Evolutionary conservation across 257 asterid species (phyloP).

Genomic region (Parsonsia alboflavescens): DNA sequence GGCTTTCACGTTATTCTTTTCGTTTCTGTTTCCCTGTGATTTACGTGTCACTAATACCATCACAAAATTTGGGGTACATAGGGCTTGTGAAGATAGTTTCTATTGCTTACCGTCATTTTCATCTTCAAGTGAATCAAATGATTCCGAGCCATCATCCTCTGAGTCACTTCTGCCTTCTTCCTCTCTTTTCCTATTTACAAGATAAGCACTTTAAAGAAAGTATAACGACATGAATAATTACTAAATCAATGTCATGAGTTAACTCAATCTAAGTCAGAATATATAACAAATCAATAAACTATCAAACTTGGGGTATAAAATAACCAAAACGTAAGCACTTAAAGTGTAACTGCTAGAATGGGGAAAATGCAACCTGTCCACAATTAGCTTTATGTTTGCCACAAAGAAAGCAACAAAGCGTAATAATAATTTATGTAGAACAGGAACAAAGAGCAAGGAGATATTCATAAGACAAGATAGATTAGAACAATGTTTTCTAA

Average conservation of each 20-base stretch:
- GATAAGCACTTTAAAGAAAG: not conserved
- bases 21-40: not conserved
- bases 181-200: slow-evolving; percentile 52
- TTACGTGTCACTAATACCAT: not conserved
- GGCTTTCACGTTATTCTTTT: not conserved
- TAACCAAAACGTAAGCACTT: not conserved
- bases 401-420: not conserved
- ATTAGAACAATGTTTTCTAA: too few species aligned
- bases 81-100: not conserved
- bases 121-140: slow-evolving; percentile 31
- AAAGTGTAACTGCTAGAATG: not conserved
- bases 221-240: not conserved
- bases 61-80: not conserved
- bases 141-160: slow-evolving; percentile 41
- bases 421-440: not conserved
- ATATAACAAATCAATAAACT: not conserved
- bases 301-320: not conserved
- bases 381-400: not conserved
- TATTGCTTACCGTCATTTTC: slow-evolving; percentile 28
- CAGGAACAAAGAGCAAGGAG: not conserved
- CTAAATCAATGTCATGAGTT: slow-evolving; percentile 1
- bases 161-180: slow-evolving; percentile 58
- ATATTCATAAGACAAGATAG: too few species aligned
- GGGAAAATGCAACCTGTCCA: not conserved
- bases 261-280: slow-evolving; percentile 6